Percentiles rank a stretch among this genome's conserved stretches.
phyloP scores from a whole-genome alignment of 768 basidiomycete genomes.

The Myochromella boudieri region DNA sequence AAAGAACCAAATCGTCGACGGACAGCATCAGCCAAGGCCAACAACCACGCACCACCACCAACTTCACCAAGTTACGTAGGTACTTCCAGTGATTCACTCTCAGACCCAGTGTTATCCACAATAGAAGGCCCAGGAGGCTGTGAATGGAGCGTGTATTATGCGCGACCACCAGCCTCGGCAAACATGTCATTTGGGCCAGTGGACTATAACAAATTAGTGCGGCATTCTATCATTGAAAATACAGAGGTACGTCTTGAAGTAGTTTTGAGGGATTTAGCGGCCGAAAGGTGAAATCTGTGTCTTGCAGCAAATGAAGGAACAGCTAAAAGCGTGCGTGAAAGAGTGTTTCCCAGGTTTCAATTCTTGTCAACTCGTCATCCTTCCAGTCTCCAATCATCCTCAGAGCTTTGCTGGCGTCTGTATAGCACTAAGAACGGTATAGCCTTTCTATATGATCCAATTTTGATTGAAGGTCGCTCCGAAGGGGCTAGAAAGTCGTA shows the following conservation, averaged over 20 bases:
- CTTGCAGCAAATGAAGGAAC: background rate
- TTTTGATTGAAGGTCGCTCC: slow-evolving; percentile 47
- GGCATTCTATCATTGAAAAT: slow-evolving; percentile 1
- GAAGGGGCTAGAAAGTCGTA: slow-evolving; percentile 29
- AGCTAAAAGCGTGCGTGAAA: slow-evolving; percentile 17
- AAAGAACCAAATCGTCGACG: background rate
- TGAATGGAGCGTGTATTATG: slow-evolving; percentile 42
- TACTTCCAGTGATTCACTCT: slow-evolving; percentile 2
- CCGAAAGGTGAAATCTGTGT: background rate
- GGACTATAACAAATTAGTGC: slow-evolving; percentile 5
- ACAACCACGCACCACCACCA: slow-evolving; percentile 2
- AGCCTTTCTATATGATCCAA: slow-evolving; percentile 56
- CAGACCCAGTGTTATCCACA: too few species aligned
- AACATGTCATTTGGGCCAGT: slow-evolving; percentile 30
- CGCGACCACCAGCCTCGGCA: slow-evolving; percentile 34
- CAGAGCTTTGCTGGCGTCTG: slow-evolving; percentile 43
- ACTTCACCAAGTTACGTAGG: slow-evolving; percentile 8
- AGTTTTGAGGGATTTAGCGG: background rate
- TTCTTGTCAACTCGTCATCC: slow-evolving; percentile 1
- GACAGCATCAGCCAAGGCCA: background rate
- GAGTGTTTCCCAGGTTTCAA: background rate
- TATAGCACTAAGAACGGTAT: slow-evolving; percentile 34
- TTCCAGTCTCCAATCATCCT: slow-evolving; percentile 32
- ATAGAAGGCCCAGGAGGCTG: slow-evolving; percentile 10
- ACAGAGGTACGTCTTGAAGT: slow-evolving; percentile 9